Evolutionary conservation across 2,329 filamentous ascomycete genomes (phyloP), one percentile per base, ranked within the genome.

Genomic region (Fusarium liriodendri): DNA sequence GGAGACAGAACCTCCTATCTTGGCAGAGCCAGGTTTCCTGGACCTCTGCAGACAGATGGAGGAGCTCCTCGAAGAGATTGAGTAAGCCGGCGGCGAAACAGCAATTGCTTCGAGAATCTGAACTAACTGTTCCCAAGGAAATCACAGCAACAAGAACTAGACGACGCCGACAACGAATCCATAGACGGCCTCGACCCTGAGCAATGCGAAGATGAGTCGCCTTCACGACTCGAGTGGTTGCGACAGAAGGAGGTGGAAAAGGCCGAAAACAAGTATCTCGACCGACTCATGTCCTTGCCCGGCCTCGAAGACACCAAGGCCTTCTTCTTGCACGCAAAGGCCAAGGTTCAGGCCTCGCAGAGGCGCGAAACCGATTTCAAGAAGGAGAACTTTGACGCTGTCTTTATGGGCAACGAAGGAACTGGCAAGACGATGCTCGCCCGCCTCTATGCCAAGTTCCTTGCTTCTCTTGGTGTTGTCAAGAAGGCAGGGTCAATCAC

Each of bases 301-400:
- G 91, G 91, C 3, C 82, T 93, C 0, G 90, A 93, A 74, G 81
- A 87, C 6, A 87, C 92, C 40, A 93, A 93, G 75, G 74, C 83
- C 29, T 82, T 90, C 62, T 87, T 93, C 59, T 79, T 93, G 11
- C 71, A 79, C 42, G 70, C 77, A 42, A 80, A 78, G 50, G 79
- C 79, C 2, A 77, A 78, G 1, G 88, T 92, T 73, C 91, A 91
- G 75, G 81, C 84, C 14, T 85, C 85, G 0, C 78, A 83, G 1
- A 77, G 88, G 1, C 84, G 89, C 0, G 91, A 92, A 40, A 80
- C 78, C 71, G 81, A 82, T 2, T 80, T 86, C 1, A 83, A 87
- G 57, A 79, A 91, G 62, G 77, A 80, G 38, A 79, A 80, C 61
- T 80, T 80, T 64, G 79, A 80, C 50, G 72, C 74, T 5, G 76